Percentiles rank a stretch among this genome's conserved stretches.
phyloP scores from a whole-genome alignment of 805 yeast genomes.

The Candida pseudofarinosa region DNA sequence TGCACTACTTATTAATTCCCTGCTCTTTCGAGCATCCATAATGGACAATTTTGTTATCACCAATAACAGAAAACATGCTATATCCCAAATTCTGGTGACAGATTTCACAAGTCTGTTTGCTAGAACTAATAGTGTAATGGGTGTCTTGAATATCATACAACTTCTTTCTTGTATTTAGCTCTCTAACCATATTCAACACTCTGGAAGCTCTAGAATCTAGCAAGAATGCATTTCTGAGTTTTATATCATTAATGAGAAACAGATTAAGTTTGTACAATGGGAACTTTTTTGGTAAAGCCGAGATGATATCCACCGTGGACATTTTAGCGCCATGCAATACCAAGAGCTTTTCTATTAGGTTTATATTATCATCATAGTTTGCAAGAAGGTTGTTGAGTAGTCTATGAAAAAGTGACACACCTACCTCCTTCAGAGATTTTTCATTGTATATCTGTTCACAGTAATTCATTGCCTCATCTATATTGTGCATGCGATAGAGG shows the following conservation, averaged over 20 bases:
- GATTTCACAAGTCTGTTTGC: slow-evolving; percentile 46
- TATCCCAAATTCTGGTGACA: slow-evolving; percentile 57
- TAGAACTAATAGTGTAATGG: slow-evolving; percentile 35
- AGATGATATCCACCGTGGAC: slow-evolving; percentile 42
- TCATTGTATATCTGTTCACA: slow-evolving; percentile 46
- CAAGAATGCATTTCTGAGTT: slow-evolving; percentile 35
- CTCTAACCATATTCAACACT: slow-evolving; percentile 51
- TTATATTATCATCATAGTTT: slow-evolving; percentile 30
- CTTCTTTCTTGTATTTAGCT: slow-evolving; percentile 43
- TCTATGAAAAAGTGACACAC: slow-evolving; percentile 44
- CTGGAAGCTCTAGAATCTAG: slow-evolving; percentile 40
- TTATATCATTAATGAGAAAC: slow-evolving; percentile 44
- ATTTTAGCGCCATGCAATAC: slow-evolving; percentile 45
- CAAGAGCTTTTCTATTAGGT: slow-evolving; percentile 39
- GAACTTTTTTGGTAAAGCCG: slow-evolving; percentile 49
- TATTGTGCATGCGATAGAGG: slow-evolving; percentile 53
- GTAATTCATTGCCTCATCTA: slow-evolving; percentile 55
- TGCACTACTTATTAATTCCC: background rate
- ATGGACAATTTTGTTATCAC: slow-evolving; percentile 46
- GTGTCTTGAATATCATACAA: slow-evolving; percentile 36
- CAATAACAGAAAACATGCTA: slow-evolving; percentile 48
- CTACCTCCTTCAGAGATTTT: slow-evolving; percentile 31
- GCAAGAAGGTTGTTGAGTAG: slow-evolving; percentile 47
- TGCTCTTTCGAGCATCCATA: slow-evolving; percentile 44
- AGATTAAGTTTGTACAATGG: slow-evolving; percentile 40